Evolutionary conservation across 148 eudicot species (phyloP).

Genomic region (Vaccinium darrowii): DNA sequence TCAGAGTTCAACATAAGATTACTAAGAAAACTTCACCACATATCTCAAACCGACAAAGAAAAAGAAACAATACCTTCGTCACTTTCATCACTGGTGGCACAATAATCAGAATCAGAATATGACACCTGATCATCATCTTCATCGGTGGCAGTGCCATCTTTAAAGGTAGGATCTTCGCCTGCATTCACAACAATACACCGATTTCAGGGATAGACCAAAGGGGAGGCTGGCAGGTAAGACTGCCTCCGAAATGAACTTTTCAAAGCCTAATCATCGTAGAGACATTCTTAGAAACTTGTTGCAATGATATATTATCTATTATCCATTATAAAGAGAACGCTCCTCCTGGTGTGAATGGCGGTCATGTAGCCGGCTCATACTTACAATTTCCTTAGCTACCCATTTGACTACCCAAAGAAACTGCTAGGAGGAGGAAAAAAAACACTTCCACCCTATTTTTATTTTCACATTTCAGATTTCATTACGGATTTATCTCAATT

Average conservation of each 20-base stretch:
- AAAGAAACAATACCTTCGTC: neutral
- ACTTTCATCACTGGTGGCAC: slow-evolving; percentile 15
- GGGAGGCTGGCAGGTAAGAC: neutral
- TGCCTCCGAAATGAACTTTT: neutral
- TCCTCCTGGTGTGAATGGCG: too few species aligned
- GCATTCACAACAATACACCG: neutral
- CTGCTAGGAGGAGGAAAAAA: too few species aligned
- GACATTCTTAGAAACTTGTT: too few species aligned
- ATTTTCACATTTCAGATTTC: too few species aligned
- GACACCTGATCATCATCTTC: slow-evolving; percentile 14
- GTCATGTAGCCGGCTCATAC: too few species aligned
- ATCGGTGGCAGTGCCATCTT: neutral
- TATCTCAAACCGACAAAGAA: neutral
- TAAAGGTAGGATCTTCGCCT: neutral
- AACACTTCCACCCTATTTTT: too few species aligned
- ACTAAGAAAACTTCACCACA: neutral
- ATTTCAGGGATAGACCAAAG: neutral
- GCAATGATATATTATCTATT: too few species aligned
- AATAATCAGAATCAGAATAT: slow-evolving; percentile 18
- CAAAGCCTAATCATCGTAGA: neutral
- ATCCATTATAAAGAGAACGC: too few species aligned
- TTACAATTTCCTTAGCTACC: too few species aligned
- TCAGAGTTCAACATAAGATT: neutral
- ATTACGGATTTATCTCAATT: too few species aligned
- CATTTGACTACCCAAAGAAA: too few species aligned